phyloP scores from a whole-genome alignment of 345 rosid species.

The Lepidium sativum region DNA sequence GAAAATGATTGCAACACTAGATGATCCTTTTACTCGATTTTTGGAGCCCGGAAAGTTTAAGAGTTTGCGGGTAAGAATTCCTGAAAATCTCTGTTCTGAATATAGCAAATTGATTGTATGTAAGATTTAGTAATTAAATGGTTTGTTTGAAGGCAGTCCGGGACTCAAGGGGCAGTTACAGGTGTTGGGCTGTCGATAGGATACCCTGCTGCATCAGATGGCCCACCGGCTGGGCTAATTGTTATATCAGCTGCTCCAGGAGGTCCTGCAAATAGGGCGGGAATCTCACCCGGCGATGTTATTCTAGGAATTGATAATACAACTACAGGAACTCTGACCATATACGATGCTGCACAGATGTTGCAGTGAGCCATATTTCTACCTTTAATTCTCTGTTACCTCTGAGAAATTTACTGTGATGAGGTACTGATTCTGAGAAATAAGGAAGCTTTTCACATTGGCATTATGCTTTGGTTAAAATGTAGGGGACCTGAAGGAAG shows the following conservation, averaged over 20 bases:
- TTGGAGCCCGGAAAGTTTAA: conserved; percentile 88
- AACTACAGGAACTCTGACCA: conserved; percentile 61
- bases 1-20: conserved; percentile 86
- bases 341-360: conserved; percentile 87
- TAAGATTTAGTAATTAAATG: conserved; percentile 24
- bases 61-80: conserved; percentile 66
- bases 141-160: conserved; percentile 93
- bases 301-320: conserved; percentile 57
- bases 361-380: conserved; percentile 54
- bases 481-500: conserved; percentile 97
- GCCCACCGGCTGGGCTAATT: conserved; percentile 55
- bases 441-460: not conserved
- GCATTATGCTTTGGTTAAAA: not conserved
- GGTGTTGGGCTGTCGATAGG: conserved; percentile 97
- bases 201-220: conserved; percentile 53
- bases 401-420: not conserved
- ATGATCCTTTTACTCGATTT: conserved; percentile 92
- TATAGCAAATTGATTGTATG: not conserved
- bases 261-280: conserved; percentile 88
- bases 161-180: conserved; percentile 88
- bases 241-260: conserved; percentile 87
- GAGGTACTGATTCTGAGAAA: not conserved
- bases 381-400: not conserved
- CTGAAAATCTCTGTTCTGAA: conserved; percentile 4
- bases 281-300: conserved; percentile 70